Base-by-base conservation (phyloP, 2,329 filamentous ascomycete genomes). In the Beauveria australis region DNA sequence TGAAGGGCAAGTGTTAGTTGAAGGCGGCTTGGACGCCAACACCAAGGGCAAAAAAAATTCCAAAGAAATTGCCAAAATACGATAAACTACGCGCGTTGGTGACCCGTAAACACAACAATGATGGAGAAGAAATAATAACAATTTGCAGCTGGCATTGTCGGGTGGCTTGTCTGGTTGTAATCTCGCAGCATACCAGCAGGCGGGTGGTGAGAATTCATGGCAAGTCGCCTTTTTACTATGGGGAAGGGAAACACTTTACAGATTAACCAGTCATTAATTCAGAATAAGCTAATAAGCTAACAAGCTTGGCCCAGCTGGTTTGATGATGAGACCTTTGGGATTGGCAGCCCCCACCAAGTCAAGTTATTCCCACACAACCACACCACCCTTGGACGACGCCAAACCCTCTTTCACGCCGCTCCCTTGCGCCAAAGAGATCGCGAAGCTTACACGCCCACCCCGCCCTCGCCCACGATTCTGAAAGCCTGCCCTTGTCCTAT, bases 121-220 rank as follows among this genome's bases (percentile, higher is more conserved):
- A 18, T 14, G 12, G 26, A 33, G 24, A 19, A 33, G 18, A 28
- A 58, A 51, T 19, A 58, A 58, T 5, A 58, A 30, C 24, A 51
- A 51, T 7, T 28, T 40, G 26, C 59, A 55, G 59, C 59, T 54
- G 37, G 19, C 22, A 46, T 19, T 43, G 51, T 41, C 12, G 33
- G 33, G 54, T 40, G 40, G 28, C 44, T 60, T 49, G 49, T 60
- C 49, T 55, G 44, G 51, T 61, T 22, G 19, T 56, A 61, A 61
- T 61, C 37, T 61, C 30, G 52, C 46, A 44, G 59, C 59, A 61
- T 61, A 56, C 59, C 59, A 55, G 44, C 30, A 48, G 26, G 28
- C 24, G 33, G 24, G 24, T n/a, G 59, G 51, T 52, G 59, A 51
- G 24, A 30, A 26, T 51, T 44, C 51, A 44, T n/a, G 49, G 46